Percentiles rank a stretch among this genome's conserved stretches.
Conservation (phyloP, 1,284 basidiomycete genomes). For the Spongiforma sp. region DNA sequence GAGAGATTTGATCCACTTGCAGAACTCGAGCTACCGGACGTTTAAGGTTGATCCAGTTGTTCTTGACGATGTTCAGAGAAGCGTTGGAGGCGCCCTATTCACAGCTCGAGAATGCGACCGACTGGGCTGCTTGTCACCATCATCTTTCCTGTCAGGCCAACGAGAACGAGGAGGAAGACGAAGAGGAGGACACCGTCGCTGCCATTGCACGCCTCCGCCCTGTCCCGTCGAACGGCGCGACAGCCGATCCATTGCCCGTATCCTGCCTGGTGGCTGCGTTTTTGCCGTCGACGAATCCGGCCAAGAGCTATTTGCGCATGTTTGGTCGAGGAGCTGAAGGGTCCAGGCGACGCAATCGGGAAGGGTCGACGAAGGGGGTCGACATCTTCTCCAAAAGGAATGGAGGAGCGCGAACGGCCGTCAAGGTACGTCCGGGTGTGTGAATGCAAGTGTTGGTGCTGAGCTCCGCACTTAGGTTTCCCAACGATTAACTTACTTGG, state of each 20-base stretch:
- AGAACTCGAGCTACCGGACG: constrained; percentile 49
- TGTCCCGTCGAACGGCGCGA: too few relatives aligned
- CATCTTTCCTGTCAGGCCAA: constrained; percentile 28
- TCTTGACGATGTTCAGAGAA: constrained; percentile 60
- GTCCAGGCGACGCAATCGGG: constrained; percentile 65
- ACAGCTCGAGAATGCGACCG: constrained; percentile 60
- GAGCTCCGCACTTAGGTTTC: too few relatives aligned
- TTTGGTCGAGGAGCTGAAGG: constrained; percentile 77
- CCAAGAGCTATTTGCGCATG: constrained; percentile 81
- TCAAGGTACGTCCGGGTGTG: constrained; percentile 51
- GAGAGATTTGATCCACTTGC: too few relatives aligned
- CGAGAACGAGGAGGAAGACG: neutral
- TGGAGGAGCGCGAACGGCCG: constrained; percentile 40
- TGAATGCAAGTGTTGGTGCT: too few relatives aligned
- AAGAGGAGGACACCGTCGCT: too few relatives aligned
- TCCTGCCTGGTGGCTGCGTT: constrained; percentile 83
- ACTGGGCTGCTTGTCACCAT: constrained; percentile 60
- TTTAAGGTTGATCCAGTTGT: constrained; percentile 63
- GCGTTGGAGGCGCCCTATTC: constrained; percentile 73
- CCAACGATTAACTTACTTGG: constrained; percentile 82
- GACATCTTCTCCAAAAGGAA: constrained; percentile 44
- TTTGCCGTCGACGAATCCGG: constrained; percentile 87
- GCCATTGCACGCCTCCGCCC: too few relatives aligned
- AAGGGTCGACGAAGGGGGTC: constrained; percentile 50
- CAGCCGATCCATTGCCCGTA: too few relatives aligned